Base-by-base conservation (phyloP, 2,329 filamentous ascomycete genomes). In the Samsoniella hepiali region DNA sequence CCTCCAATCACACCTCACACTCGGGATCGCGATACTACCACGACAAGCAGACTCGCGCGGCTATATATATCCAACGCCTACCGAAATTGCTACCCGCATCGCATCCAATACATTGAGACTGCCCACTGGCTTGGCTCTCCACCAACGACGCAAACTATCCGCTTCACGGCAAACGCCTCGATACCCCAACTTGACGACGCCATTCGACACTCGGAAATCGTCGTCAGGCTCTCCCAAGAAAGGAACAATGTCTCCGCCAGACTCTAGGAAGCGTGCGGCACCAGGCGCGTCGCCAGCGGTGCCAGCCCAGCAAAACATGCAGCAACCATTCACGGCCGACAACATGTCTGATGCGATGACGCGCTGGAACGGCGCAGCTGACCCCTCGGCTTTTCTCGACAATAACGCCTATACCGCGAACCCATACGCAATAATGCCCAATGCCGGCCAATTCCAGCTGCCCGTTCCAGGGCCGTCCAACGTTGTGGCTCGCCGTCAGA, bases 211-310 rank as follows among this genome's bases (percentile, higher is more conserved):
- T 11, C 36, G n/a, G 17, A 1, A 36, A 4, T 29, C 40, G 7
- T 29, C 29, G 5, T 32, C 31, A 29, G 5, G 10, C 17, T 17
- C 22, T 45, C 22, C 8, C n/a, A 10, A 3, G 36, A 13, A 15
- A 40, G 47, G 31, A 36, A 42, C 34, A 45, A 83, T 84, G 81
- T 80, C 83, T 63, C 71, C 77, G 38, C 76, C 78, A 53, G 84
- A 84, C 67, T 74, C 82, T 27, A 78, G 90, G 75, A 95, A 95
- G 80, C 84, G 91, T 74, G 81, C 89, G 68, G 90, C 91, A 54
- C 88, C 91, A 63, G 90, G 89, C 72, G 79, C 88, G 66, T 83
- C 86, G 44, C 88, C 91, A n/a, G 77, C 84, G 67, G 77, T 83
- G 29, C 84, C 86, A 40, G 72, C 80, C 57, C 79, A 80, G 65